phyloP scores from a whole-genome alignment of 345 rosid species.

The Rhizophora mangle region DNA sequence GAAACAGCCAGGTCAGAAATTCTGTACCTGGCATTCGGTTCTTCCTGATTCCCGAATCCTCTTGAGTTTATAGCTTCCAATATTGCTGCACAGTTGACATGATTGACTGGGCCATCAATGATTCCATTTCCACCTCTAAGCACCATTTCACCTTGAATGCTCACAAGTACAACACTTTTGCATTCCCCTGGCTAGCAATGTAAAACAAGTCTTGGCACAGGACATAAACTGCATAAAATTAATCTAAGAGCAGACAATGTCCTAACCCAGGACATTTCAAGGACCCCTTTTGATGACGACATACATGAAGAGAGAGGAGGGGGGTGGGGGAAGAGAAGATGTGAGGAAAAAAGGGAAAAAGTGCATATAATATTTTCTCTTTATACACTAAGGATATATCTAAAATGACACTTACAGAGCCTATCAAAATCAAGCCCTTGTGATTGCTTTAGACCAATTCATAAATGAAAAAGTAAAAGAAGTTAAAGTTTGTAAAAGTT shows the following conservation, averaged over 20 bases:
- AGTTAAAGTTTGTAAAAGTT: conserved; percentile 12
- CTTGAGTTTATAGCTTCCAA: conserved; percentile 44
- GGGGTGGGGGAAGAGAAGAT: not conserved
- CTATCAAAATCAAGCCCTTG: too few relatives aligned
- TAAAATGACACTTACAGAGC: too few relatives aligned
- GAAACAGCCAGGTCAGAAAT: conserved; percentile 24
- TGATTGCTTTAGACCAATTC: not conserved
- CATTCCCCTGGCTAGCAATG: conserved; percentile 86
- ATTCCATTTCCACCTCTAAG: conserved; percentile 87
- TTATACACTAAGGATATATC: too few relatives aligned
- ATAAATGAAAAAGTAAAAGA: conserved; percentile 6
- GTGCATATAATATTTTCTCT: too few relatives aligned
- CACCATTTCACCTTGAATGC: conserved; percentile 70
- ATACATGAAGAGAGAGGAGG: not conserved
- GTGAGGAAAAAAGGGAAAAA: too few relatives aligned
- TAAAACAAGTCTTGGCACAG: conserved; percentile 15
- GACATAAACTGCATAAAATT: not conserved
- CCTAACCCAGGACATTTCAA: not conserved
- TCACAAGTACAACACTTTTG: conserved; percentile 72
- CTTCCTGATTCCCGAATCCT: conserved; percentile 55
- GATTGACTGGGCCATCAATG: conserved; percentile 55
- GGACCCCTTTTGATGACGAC: not conserved
- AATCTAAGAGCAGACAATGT: conserved; percentile 11
- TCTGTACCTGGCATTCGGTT: conserved; percentile 59
- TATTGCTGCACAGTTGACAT: conserved; percentile 35